phyloP scores from a whole-genome alignment of 2,329 filamentous ascomycete genomes.

The Chrysoporthe puriensis region DNA sequence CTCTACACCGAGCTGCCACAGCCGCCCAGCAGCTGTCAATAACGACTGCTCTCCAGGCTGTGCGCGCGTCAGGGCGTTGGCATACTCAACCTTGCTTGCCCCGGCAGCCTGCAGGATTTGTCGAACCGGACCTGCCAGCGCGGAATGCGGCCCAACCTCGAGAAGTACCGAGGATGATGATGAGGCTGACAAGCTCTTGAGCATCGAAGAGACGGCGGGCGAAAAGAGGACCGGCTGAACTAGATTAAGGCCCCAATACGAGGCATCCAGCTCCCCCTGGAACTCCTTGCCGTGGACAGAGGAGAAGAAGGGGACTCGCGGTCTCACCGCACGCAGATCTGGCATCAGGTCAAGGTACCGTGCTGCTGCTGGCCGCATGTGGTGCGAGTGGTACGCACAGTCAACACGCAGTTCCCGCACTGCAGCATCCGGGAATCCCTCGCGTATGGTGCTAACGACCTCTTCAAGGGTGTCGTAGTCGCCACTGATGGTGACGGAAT shows the following conservation, averaged over 20 bases:
- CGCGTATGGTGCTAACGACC: slow-evolving; percentile 31
- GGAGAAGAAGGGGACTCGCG: slow-evolving; percentile 3
- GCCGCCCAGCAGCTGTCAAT: slow-evolving; percentile 20
- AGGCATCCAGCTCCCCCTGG: slow-evolving; percentile 29
- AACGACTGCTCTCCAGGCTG: slow-evolving; percentile 11
- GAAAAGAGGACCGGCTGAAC: slow-evolving; percentile 32
- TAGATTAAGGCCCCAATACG: slow-evolving; percentile 32
- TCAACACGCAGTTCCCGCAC: slow-evolving; percentile 33
- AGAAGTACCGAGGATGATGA: slow-evolving; percentile 3
- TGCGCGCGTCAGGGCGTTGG: slow-evolving; percentile 20
- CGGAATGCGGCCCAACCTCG: slow-evolving; percentile 33
- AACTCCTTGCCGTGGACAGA: not conserved
- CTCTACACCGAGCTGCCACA: slow-evolving; percentile 16
- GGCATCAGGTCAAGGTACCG: not conserved
- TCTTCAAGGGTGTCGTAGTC: slow-evolving; percentile 37
- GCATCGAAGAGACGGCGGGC: slow-evolving; percentile 9
- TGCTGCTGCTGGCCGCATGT: slow-evolving; percentile 19
- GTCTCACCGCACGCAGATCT: not conserved
- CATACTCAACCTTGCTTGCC: slow-evolving; percentile 11
- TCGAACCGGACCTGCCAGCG: slow-evolving; percentile 33
- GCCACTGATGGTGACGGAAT: slow-evolving; percentile 37
- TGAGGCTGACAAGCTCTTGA: not conserved
- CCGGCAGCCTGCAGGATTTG: slow-evolving; percentile 22
- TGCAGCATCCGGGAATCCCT: slow-evolving; percentile 33
- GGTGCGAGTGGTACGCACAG: slow-evolving; percentile 28